Evolutionary conservation across 1,284 basidiomycete genomes (phyloP).

Genomic region (Mycena sp.): DNA sequence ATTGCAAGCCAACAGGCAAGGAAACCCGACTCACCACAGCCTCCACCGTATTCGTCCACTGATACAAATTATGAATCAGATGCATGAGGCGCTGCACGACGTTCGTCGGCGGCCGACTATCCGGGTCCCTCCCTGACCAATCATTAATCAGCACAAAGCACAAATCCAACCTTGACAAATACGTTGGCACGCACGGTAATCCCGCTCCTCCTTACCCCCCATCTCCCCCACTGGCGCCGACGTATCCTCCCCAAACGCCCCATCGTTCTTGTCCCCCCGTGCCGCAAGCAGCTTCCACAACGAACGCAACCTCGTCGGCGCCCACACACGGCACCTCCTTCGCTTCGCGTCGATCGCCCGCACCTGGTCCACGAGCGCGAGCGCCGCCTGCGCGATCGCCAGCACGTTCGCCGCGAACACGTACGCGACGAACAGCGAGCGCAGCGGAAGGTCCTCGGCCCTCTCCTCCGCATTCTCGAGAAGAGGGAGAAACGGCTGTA

Average conservation of each 20-base stretch:
- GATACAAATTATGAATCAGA: constrained; percentile 46
- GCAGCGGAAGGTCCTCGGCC: constrained; percentile 38
- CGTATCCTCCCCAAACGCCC: constrained; percentile 48
- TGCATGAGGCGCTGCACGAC: constrained; percentile 49
- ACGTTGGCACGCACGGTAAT: constrained; percentile 46
- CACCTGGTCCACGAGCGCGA: constrained; percentile 55
- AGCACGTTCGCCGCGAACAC: constrained; percentile 58
- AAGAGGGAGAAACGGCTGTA: constrained; percentile 56
- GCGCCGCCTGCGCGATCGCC: constrained; percentile 51
- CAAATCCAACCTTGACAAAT: not conserved
- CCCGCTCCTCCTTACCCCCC: constrained; percentile 38
- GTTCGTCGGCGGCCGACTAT: constrained; percentile 57
- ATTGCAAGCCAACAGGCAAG: not conserved
- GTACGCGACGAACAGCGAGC: constrained; percentile 56
- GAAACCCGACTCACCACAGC: constrained; percentile 47
- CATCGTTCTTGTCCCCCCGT: constrained; percentile 38
- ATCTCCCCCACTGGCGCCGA: constrained; percentile 36
- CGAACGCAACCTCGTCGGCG: constrained; percentile 56
- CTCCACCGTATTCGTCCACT: constrained; percentile 55
- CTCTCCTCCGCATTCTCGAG: constrained; percentile 27
- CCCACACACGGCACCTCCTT: constrained; percentile 56
- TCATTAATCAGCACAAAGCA: not conserved
- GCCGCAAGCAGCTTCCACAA: constrained; percentile 49
- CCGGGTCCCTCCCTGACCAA: constrained; percentile 56
- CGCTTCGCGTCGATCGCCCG: constrained; percentile 51